These are phyloP conservation scores for Yamadazyma oceani DNA, from an alignment of 1,139 yeast species.

Conservation along the genomic window DNA sequence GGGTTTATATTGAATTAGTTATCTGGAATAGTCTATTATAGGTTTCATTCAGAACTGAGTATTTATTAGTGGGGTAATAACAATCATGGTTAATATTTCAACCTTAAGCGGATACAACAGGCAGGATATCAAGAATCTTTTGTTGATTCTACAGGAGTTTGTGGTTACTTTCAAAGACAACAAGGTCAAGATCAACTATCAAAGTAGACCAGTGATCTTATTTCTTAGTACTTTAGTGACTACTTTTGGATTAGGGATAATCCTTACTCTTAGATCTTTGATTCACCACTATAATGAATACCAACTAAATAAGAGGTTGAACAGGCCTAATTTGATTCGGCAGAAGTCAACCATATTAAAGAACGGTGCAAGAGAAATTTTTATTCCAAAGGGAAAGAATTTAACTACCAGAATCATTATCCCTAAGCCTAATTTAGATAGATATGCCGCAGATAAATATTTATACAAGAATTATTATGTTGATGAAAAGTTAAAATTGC, in stretches of 20 bases:
- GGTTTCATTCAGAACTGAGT: too few species aligned
- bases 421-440: conserved; percentile 58
- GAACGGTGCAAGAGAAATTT: conserved; percentile 56
- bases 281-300: conserved; percentile 35
- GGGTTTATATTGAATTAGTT: too few species aligned
- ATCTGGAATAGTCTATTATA: too few species aligned
- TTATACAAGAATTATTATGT: conserved; percentile 53
- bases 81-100: conserved; percentile 35
- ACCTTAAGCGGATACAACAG: conserved; percentile 33
- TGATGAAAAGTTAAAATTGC: conserved; percentile 35
- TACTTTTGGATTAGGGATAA: conserved; percentile 45
- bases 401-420: conserved; percentile 49
- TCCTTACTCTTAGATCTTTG: conserved; percentile 33
- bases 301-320: conserved; percentile 23
- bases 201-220: conserved; percentile 45
- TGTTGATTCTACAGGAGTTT: conserved; percentile 39
- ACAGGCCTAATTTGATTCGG: conserved; percentile 42
- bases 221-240: conserved; percentile 44
- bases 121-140: conserved; percentile 35
- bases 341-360: conserved; percentile 46
- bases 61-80: not conserved
- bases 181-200: conserved; percentile 42
- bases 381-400: conserved; percentile 51
- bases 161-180: conserved; percentile 38
- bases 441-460: conserved; percentile 69